A percentile compares a stretch with the other conserved stretches of the same genome.
These are phyloP conservation scores for Trichosporon sp. DNA, from an alignment of 1,284 basidiomycete genomes.

Conservation along the genomic window DNA sequence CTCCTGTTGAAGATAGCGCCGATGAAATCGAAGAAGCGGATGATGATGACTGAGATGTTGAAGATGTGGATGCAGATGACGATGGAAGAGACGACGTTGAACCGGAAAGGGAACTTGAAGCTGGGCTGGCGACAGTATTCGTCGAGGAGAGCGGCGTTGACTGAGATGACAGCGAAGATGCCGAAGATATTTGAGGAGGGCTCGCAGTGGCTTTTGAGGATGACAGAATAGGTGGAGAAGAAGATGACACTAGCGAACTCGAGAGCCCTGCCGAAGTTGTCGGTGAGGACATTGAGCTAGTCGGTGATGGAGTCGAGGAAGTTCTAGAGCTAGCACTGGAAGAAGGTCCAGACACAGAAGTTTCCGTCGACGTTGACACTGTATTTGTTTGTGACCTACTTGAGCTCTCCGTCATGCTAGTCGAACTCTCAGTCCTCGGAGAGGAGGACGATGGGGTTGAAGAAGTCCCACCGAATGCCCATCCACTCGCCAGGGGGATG, in stretches of 20 bases:
- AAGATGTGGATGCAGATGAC: background rate
- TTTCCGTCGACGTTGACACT: background rate
- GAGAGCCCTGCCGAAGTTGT: too few species aligned
- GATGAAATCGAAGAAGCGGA: background rate
- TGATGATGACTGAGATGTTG: background rate
- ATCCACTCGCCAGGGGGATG: conserved; percentile 23
- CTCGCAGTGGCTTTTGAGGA: background rate
- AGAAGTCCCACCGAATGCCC: conserved; percentile 23
- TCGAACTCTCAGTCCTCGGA: background rate
- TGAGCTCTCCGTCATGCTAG: background rate
- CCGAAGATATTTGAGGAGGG: too few species aligned
- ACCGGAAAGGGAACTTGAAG: background rate
- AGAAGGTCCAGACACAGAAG: background rate
- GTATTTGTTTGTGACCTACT: background rate
- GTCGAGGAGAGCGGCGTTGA: background rate
- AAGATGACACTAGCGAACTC: too few species aligned
- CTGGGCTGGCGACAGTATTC: background rate
- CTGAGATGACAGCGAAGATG: background rate
- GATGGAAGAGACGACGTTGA: background rate
- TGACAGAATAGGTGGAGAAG: background rate
- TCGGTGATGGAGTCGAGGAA: too few species aligned
- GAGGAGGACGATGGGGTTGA: conserved; percentile 10
- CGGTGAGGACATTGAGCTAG: background rate
- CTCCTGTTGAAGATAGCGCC: background rate
- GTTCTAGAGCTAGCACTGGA: background rate